Evolutionary conservation across 495 filamentous ascomycete species (phyloP).

Genomic region (Delitschia confertaspora): DNA sequence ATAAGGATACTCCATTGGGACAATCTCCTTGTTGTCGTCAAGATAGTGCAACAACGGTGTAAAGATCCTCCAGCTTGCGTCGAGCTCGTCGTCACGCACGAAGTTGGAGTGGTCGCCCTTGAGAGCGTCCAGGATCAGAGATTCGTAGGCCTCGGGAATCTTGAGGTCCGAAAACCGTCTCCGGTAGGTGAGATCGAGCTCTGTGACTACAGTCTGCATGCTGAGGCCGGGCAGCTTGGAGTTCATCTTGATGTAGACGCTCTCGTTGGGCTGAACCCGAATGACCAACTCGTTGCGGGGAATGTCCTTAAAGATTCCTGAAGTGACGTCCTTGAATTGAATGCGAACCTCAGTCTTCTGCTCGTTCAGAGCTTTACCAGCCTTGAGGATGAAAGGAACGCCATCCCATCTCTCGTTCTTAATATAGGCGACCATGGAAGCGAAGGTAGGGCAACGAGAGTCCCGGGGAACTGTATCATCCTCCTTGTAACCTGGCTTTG

Average conservation of each 20-base stretch:
- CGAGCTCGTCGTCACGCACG: slow-evolving; percentile 95
- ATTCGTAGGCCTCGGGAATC: slow-evolving; percentile 99
- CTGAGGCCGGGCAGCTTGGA: slow-evolving; percentile 95
- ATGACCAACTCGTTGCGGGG: slow-evolving; percentile 99
- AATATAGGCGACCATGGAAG: slow-evolving; percentile 91
- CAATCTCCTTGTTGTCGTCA: slow-evolving; percentile 97
- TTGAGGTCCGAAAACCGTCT: slow-evolving; percentile 98
- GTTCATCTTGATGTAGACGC: slow-evolving; percentile 99
- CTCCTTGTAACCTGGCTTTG: slow-evolving; percentile 96
- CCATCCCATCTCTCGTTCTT: slow-evolving; percentile 99
- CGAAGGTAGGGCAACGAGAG: slow-evolving; percentile 95
- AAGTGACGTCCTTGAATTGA: slow-evolving; percentile 98
- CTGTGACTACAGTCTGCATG: slow-evolving; percentile 99
- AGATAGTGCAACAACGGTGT: slow-evolving; percentile 95
- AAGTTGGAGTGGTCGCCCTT: slow-evolving; percentile 99
- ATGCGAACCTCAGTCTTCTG: slow-evolving; percentile 99
- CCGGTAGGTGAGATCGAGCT: slow-evolving; percentile 96
- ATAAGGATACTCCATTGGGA: slow-evolving; percentile 99
- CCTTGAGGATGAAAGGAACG: slow-evolving; percentile 98
- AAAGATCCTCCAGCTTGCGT: slow-evolving; percentile 98
- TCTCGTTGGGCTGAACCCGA: slow-evolving; percentile 98
- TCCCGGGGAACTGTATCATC: slow-evolving; percentile 98
- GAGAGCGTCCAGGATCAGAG: slow-evolving; percentile 89
- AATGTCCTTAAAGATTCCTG: slow-evolving; percentile 99
- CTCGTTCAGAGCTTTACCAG: slow-evolving; percentile 97